Evolutionary conservation across 1,139 yeast species (phyloP).

Genomic region (Debaryomycetaceae sp.): DNA sequence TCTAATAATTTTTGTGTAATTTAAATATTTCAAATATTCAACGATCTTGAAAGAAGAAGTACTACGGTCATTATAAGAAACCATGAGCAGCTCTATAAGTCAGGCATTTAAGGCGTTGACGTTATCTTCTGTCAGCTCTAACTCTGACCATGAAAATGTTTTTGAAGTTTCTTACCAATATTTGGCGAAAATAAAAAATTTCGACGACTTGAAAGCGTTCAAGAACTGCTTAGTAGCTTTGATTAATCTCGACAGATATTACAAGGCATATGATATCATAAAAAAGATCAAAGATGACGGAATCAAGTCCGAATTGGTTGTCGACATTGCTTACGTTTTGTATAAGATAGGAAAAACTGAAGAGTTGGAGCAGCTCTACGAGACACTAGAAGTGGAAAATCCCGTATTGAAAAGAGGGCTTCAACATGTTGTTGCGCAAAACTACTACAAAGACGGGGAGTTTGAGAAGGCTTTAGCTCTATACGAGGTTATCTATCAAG

Average conservation of each 20-base stretch:
- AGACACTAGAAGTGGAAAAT: conserved; percentile 16
- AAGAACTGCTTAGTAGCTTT: conserved; percentile 65
- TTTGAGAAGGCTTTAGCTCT: conserved; percentile 51
- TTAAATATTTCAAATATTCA: not conserved
- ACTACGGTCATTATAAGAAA: not conserved
- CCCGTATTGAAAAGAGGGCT: conserved; percentile 44
- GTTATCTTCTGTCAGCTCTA: conserved; percentile 22
- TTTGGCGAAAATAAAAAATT: conserved; percentile 38
- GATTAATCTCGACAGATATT: conserved; percentile 69
- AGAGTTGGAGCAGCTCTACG: conserved; percentile 40
- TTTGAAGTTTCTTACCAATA: conserved; percentile 43
- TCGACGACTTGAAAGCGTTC: conserved; percentile 50
- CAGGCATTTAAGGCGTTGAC: conserved; percentile 44
- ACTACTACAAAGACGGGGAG: conserved; percentile 65
- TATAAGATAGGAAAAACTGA: conserved; percentile 58
- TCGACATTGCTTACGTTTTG: conserved; percentile 67
- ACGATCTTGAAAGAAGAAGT: not conserved
- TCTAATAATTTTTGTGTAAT: conserved; percentile 1
- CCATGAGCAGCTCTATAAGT: conserved; percentile 41
- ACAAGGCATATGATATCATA: conserved; percentile 50
- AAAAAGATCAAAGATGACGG: conserved; percentile 36
- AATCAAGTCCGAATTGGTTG: conserved; percentile 31
- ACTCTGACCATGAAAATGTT: conserved; percentile 37
- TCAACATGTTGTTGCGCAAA: conserved; percentile 79
- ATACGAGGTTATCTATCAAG: conserved; percentile 51